Evolutionary conservation across 2,329 filamentous ascomycete species (phyloP).

Genomic region (Boeremia lycopersici): DNA sequence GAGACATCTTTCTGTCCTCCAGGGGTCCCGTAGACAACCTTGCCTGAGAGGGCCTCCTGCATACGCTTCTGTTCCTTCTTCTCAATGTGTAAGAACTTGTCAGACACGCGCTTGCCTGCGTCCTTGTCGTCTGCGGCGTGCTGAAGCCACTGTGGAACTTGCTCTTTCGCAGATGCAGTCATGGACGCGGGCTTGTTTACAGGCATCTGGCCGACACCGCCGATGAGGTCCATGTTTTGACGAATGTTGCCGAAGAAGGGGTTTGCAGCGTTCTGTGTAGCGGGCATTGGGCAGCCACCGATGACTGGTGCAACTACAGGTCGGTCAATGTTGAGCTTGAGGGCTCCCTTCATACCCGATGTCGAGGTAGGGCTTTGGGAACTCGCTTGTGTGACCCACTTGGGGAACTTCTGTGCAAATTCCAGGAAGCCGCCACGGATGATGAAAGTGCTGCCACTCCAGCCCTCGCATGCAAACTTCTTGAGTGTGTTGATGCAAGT

Average conservation of each 20-base stretch:
- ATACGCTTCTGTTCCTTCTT: slow-evolving; percentile 88
- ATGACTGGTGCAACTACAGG: slow-evolving; percentile 76
- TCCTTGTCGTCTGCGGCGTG: slow-evolving; percentile 70
- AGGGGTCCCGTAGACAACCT: slow-evolving; percentile 61
- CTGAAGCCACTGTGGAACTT: slow-evolving; percentile 78
- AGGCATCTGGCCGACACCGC: slow-evolving; percentile 83
- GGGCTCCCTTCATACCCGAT: slow-evolving; percentile 29
- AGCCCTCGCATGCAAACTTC: slow-evolving; percentile 88
- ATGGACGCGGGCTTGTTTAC: slow-evolving; percentile 64
- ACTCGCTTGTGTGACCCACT: slow-evolving; percentile 58
- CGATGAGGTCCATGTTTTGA: slow-evolving; percentile 93
- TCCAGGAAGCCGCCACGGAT: slow-evolving; percentile 80
- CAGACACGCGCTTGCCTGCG: slow-evolving; percentile 78
- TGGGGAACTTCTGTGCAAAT: slow-evolving; percentile 71
- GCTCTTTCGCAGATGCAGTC: slow-evolving; percentile 53
- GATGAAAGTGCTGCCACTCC: slow-evolving; percentile 73
- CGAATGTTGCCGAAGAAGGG: slow-evolving; percentile 97
- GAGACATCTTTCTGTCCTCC: slow-evolving; percentile 45
- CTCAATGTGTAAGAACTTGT: slow-evolving; percentile 85
- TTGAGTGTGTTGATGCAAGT: slow-evolving; percentile 86
- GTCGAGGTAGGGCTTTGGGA: slow-evolving; percentile 32
- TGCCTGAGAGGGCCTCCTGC: slow-evolving; percentile 74
- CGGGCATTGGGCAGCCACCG: slow-evolving; percentile 84
- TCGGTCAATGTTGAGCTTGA: slow-evolving; percentile 31
- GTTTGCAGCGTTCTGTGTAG: slow-evolving; percentile 70